Evolutionary conservation across 345 rosid genomes (phyloP).

Genomic region (Rhizophora mangle): DNA sequence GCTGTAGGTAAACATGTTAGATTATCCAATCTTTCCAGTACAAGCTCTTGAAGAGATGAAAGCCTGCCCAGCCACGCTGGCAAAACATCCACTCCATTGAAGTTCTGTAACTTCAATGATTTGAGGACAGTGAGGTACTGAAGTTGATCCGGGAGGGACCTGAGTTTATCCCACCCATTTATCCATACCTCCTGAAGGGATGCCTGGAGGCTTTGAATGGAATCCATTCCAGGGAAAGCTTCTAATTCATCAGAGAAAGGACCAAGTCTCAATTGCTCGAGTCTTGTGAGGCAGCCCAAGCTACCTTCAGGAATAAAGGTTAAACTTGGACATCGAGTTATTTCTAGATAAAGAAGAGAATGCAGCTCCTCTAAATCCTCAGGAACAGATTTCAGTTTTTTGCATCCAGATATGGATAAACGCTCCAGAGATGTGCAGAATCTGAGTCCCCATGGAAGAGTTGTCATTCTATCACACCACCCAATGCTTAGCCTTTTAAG

Average conservation of each 20-base stretch:
- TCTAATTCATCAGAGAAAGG: neutral
- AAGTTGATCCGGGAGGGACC: constrained; percentile 4
- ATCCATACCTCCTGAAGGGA: neutral
- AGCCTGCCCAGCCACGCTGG: constrained; percentile 7
- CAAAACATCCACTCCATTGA: neutral
- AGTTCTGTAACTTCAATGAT: neutral
- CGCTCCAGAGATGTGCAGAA: constrained; percentile 1
- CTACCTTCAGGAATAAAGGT: neutral
- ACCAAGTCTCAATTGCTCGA: neutral
- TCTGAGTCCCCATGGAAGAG: constrained; percentile 4
- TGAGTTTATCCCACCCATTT: neutral
- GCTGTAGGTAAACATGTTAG: constrained; percentile 1
- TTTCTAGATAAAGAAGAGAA: constrained; percentile 1
- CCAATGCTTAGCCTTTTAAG: neutral
- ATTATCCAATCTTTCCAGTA: neutral
- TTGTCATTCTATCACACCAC: neutral
- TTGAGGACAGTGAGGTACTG: neutral
- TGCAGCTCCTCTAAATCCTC: neutral
- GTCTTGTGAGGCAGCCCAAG: neutral
- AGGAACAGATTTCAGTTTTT: neutral
- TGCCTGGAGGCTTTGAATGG: neutral
- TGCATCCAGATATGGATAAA: neutral
- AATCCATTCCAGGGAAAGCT: constrained; percentile 5
- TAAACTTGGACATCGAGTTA: neutral
- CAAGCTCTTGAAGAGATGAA: neutral